Percentiles rank a stretch among this genome's conserved stretches.
Conservation (phyloP, 192 early-diverging fungal genomes). For the Dispira simplex region DNA sequence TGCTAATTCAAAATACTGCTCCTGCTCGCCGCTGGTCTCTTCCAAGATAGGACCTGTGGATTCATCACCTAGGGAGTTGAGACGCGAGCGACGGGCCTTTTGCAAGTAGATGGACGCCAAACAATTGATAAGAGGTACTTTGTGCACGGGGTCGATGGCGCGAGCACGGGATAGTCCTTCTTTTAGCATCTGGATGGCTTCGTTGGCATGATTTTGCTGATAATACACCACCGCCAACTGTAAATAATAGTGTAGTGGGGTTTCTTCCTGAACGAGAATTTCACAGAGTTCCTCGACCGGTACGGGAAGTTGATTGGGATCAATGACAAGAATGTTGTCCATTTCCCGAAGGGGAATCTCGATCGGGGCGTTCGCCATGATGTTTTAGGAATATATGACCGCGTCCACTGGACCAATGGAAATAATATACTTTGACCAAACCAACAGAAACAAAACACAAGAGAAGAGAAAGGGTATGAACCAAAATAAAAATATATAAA, state of each 20-base stretch:
- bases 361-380: conserved; percentile 18
- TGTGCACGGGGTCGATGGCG: conserved; percentile 21
- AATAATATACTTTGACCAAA: too few species aligned
- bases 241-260: conserved; percentile 44
- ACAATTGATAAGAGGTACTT: conserved; percentile 53
- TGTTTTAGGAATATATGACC: not conserved
- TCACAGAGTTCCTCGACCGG: conserved; percentile 46
- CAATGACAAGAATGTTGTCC: conserved; percentile 58
- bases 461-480: too few species aligned
- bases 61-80: conserved; percentile 7
- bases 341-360: conserved; percentile 43
- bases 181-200: conserved; percentile 36
- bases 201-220: conserved; percentile 39
- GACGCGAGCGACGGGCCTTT: conserved; percentile 27
- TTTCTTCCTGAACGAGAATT: conserved; percentile 50
- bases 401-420: too few species aligned
- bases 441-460: too few species aligned
- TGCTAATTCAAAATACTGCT: conserved; percentile 45
- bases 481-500: too few species aligned
- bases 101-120: conserved; percentile 65
- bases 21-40: conserved; percentile 14
- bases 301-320: conserved; percentile 35
- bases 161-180: conserved; percentile 33
- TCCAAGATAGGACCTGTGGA: conserved; percentile 13
- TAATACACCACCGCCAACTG: conserved; percentile 68